Percentiles rank a stretch among this genome's conserved stretches.
Conservation (phyloP, 495 filamentous ascomycete species). For the Friedmanniomyces endolithicus region DNA sequence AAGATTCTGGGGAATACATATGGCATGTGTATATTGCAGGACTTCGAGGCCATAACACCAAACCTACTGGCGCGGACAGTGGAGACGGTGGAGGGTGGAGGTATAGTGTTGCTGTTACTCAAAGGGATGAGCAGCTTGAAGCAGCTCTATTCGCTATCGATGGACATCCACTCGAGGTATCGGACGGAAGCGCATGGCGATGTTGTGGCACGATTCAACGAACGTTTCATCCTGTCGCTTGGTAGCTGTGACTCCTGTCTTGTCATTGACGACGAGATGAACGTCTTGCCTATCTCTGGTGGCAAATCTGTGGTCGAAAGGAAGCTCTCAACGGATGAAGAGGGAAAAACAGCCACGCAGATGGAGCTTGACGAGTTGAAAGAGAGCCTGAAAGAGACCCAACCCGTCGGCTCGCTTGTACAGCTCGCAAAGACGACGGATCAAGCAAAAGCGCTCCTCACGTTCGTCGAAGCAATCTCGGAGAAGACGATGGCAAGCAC, state of each 20-base stretch:
- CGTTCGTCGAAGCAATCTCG: conserved; percentile 89
- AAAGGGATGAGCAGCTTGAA: conserved; percentile 97
- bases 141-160: conserved; percentile 91
- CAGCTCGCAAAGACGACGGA: conserved; percentile 80
- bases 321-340: conserved; percentile 50
- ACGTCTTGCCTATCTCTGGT: conserved; percentile 93
- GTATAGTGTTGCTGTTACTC: conserved; percentile 75
- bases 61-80: conserved; percentile 90
- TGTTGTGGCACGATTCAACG: conserved; percentile 93
- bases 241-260: conserved; percentile 89
- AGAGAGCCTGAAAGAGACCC: conserved; percentile 68
- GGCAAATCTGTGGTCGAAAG: conserved; percentile 74
- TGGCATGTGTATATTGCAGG: conserved; percentile 96
- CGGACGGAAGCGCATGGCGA: conserved; percentile 93
- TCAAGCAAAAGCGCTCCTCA: conserved; percentile 87
- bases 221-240: conserved; percentile 89
- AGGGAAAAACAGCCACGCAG: conserved; percentile 49
- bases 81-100: conserved; percentile 95
- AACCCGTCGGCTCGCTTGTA: conserved; percentile 74
- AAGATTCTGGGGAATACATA: conserved; percentile 98
- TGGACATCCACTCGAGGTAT: conserved; percentile 97
- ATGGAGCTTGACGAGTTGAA: conserved; percentile 79
- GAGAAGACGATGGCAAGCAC: conserved; percentile 93
- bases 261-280: conserved; percentile 94
- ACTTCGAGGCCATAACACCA: conserved; percentile 95